Evolutionary conservation across 192 early-diverging fungal species (phyloP), one percentile per base, ranked within the genome.

Genomic region (Backusella australiensis): DNA sequence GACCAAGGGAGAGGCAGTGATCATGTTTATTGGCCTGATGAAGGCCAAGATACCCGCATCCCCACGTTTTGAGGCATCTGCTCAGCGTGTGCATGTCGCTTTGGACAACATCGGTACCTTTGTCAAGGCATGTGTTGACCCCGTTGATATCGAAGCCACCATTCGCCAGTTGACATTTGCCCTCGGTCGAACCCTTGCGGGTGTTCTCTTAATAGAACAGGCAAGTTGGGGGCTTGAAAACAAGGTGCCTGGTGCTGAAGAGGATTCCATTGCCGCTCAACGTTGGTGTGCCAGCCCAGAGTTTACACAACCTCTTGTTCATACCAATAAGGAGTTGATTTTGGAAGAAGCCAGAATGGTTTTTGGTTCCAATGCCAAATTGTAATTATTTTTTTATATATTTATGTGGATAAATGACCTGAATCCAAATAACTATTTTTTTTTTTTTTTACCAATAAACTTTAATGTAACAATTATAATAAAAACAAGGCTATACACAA

Each of bases 131-230:
- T 49, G 42, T 63, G 73, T 74, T 23, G 76, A 77, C 42, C 34
- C 77, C 4, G 74, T 79, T 23, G 70, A 74, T 11, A 38, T 81
- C 21, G 85, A 89, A 69, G 81, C 79, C 0, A 79, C 77, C 41
- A 85, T 83, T 19, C 85, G 88, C 17, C 77, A 80, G 2, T 73
- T 89, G 34, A 83, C 83, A 1, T 84, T 89, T 52, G 78, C 88
- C 0, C 79, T 89, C 74, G 88, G 82, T 3, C 75, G 84, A 46
- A 77, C 82, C 2, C 65, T 89, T 49, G 81, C 81, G 19, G 88
- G 81, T 17, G 85, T 83, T 2, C 69, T 89, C 65, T 34, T 89
- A 53, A 72, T 86, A 38, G 80, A 89, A 32, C 88, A 89, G 66
- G 85, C 86, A 12, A 74, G 74, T 12, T 86, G 85, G 85, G 81